Conservation (phyloP, 2,329 filamentous ascomycete species). For the Aspergillus sp. region DNA sequence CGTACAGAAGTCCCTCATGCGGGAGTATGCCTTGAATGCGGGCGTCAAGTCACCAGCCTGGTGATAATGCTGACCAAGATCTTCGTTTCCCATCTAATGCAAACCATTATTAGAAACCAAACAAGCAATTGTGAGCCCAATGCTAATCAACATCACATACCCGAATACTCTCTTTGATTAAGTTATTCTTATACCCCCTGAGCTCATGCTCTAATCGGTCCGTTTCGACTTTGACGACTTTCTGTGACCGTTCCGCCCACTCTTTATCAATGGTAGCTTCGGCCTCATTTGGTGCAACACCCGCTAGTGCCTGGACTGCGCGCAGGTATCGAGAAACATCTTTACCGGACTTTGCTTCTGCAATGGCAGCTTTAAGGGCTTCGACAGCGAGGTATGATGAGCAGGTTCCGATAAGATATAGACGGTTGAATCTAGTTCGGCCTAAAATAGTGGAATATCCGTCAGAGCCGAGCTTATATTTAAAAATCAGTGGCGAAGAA, state of each 20-base stretch:
- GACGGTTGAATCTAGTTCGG: conserved; percentile 75
- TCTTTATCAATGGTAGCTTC: conserved; percentile 65
- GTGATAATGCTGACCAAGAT: conserved; percentile 82
- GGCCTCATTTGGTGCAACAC: conserved; percentile 65
- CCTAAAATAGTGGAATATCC: conserved; percentile 51
- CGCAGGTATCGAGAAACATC: conserved; percentile 72
- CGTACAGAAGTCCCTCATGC: conserved; percentile 89
- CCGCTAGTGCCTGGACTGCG: conserved; percentile 64
- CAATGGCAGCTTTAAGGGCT: conserved; percentile 74
- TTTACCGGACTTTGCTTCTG: conserved; percentile 72
- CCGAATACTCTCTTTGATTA: conserved; percentile 94
- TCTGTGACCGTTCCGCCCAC: conserved; percentile 73
- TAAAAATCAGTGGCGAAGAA: neutral
- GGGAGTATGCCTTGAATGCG: conserved; percentile 74
- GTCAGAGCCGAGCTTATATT: neutral
- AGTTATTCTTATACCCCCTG: conserved; percentile 91
- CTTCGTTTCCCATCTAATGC: conserved; percentile 85
- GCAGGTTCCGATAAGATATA: conserved; percentile 76
- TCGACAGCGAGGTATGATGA: conserved; percentile 76
- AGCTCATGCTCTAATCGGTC: conserved; percentile 79
- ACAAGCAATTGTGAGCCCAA: neutral
- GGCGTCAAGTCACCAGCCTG: conserved; percentile 69
- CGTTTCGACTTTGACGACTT: conserved; percentile 67
- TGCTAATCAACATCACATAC: conserved; percentile 49
- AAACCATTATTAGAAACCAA: conserved; percentile 9